Percentiles rank a stretch among this genome's conserved stretches.
Evolutionary conservation across 2,329 filamentous ascomycete genomes (phyloP).

Genomic region (Apiospora hydei): DNA sequence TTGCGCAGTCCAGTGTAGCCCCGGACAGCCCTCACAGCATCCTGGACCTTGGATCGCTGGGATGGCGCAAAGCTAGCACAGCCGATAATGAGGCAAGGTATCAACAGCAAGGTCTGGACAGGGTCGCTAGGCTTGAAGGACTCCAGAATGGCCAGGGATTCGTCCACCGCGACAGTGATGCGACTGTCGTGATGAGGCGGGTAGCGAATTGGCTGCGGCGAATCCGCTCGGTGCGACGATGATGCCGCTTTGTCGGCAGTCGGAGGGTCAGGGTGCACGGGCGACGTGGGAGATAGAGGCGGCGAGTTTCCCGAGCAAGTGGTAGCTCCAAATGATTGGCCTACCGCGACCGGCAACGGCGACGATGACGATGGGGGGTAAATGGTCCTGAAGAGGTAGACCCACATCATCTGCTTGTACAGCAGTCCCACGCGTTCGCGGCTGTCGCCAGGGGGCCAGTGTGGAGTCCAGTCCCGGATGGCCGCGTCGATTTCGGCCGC

Average conservation of each 20-base stretch:
- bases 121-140: conserved; percentile 64
- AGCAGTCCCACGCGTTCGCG: conserved; percentile 63
- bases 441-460: conserved; percentile 64
- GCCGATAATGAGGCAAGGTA: conserved; percentile 67
- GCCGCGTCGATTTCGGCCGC: conserved; percentile 79
- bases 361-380: conserved; percentile 55
- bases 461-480: conserved; percentile 77
- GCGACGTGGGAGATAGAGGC: conserved; percentile 32
- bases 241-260: conserved; percentile 34
- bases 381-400: conserved; percentile 68
- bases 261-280: conserved; percentile 30
- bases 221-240: conserved; percentile 41
- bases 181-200: conserved; percentile 58
- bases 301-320: conserved; percentile 27
- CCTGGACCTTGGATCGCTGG: conserved; percentile 61
- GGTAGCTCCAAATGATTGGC: conserved; percentile 25
- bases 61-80: conserved; percentile 62
- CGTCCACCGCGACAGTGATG: conserved; percentile 62
- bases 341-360: conserved; percentile 29
- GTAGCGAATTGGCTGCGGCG: conserved; percentile 55
- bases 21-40: conserved; percentile 57
- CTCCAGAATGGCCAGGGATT: conserved; percentile 62
- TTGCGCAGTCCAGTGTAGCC: conserved; percentile 68
- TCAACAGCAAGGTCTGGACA: conserved; percentile 64
- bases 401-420: conserved; percentile 72